These are phyloP conservation scores for Plectosphaerella cucumerina DNA, from an alignment of 2,329 filamentous ascomycete genomes.

Conservation along the genomic window DNA sequence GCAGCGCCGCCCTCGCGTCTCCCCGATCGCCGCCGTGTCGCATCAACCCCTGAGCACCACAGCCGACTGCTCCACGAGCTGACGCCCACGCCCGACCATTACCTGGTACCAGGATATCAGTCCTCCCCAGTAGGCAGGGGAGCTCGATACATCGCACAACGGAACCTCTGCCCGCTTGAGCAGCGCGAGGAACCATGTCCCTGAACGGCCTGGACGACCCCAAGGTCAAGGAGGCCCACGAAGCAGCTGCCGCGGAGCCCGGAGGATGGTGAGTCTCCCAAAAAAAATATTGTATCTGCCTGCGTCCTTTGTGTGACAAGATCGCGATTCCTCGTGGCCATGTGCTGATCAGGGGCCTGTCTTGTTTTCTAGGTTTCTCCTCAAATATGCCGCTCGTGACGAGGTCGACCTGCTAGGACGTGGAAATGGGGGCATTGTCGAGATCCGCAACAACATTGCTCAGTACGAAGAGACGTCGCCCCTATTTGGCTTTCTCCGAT, in stretches of 20 bases:
- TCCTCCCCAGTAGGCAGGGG: too few relatives aligned
- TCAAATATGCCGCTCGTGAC: conserved; percentile 88
- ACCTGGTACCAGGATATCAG: too few relatives aligned
- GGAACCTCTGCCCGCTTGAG: background rate
- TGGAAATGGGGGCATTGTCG: conserved; percentile 77
- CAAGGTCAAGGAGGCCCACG: conserved; percentile 79
- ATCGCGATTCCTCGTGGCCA: too few relatives aligned
- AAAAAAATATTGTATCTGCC: background rate
- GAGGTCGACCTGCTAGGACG: conserved; percentile 73
- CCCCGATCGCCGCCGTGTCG: background rate
- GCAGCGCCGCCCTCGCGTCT: background rate
- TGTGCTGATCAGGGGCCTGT: background rate
- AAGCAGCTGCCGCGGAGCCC: conserved; percentile 72
- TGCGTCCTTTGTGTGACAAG: too few relatives aligned
- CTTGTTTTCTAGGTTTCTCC: conserved; percentile 68
- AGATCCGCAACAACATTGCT: conserved; percentile 74
- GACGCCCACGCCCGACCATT: background rate
- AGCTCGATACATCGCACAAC: too few relatives aligned
- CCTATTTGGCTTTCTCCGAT: conserved; percentile 86
- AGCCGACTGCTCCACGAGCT: background rate
- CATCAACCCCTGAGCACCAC: background rate
- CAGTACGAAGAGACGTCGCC: conserved; percentile 76
- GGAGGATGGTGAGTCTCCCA: conserved; percentile 79
- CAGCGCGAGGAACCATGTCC: conserved; percentile 61
- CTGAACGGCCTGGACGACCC: conserved; percentile 88